These are phyloP conservation scores for Cyberlindnera suaveolens DNA, from an alignment of 805 yeast genomes.

Conservation along the genomic window DNA sequence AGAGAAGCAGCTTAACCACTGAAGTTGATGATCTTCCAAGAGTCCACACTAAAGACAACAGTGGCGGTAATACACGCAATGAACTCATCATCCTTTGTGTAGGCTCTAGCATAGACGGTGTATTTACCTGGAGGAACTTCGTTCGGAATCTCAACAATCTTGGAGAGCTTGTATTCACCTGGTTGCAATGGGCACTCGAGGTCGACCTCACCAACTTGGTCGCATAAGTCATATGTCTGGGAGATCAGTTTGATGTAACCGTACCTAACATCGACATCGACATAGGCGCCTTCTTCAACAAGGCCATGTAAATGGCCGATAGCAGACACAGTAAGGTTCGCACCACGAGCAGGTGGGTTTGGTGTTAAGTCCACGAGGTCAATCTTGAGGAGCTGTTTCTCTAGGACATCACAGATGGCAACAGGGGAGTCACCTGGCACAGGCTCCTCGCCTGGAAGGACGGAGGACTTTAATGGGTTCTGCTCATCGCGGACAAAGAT, in stretches of 20 bases:
- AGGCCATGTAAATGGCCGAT: constrained; percentile 50
- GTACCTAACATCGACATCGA: constrained; percentile 87
- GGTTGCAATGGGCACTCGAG: constrained; percentile 74
- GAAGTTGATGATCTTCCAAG: constrained; percentile 20
- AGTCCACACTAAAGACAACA: constrained; percentile 38
- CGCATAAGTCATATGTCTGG: constrained; percentile 92
- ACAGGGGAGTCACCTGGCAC: constrained; percentile 92
- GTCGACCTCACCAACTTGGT: constrained; percentile 76
- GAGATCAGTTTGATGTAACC: constrained; percentile 86
- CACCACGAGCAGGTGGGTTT: constrained; percentile 87
- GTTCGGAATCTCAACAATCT: constrained; percentile 75
- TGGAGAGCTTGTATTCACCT: constrained; percentile 62
- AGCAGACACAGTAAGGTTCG: constrained; percentile 74
- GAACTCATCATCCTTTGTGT: constrained; percentile 72
- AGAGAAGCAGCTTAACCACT: not conserved
- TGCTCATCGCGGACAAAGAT: constrained; percentile 18
- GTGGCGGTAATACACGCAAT: constrained; percentile 80
- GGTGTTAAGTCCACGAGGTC: constrained; percentile 60
- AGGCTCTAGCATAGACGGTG: constrained; percentile 83
- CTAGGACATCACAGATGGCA: constrained; percentile 61
- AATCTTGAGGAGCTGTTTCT: constrained; percentile 59
- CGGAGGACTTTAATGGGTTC: constrained; percentile 9
- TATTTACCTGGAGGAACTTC: constrained; percentile 97
- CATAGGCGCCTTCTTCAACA: constrained; percentile 83
- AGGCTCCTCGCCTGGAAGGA: constrained; percentile 47